phyloP scores from a whole-genome alignment of 805 yeast species.

The Ogataea dorogensis region DNA sequence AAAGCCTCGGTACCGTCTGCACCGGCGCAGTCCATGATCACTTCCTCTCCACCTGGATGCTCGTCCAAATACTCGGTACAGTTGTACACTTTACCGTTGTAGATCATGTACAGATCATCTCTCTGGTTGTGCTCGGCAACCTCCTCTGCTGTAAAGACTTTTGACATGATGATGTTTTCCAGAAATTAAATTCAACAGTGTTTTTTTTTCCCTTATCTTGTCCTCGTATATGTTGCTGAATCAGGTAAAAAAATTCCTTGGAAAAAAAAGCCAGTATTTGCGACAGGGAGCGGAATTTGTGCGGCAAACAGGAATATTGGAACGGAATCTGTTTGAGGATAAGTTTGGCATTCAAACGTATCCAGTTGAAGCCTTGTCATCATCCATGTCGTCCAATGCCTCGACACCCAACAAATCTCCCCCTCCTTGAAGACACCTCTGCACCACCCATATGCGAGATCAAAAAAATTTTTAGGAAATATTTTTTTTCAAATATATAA shows the following conservation, averaged over 20 bases:
- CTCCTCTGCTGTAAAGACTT: slow-evolving; percentile 61
- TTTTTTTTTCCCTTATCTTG: slow-evolving; percentile 11
- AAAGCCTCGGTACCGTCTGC: slow-evolving; percentile 70
- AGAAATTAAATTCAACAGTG: slow-evolving; percentile 3
- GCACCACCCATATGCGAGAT: slow-evolving; percentile 7
- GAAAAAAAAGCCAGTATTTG: too few species aligned
- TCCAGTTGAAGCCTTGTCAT: too few species aligned
- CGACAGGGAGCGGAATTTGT: not conserved
- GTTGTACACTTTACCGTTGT: slow-evolving; percentile 78
- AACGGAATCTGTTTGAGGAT: not conserved
- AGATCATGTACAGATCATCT: slow-evolving; percentile 80
- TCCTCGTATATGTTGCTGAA: slow-evolving; percentile 10
- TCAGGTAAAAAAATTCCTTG: slow-evolving; percentile 9
- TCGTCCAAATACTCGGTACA: slow-evolving; percentile 65
- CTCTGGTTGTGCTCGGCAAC: slow-evolving; percentile 70
- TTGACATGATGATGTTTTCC: slow-evolving; percentile 38
- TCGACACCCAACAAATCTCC: slow-evolving; percentile 7
- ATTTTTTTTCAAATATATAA: slow-evolving; percentile 3
- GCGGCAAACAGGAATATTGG: too few species aligned
- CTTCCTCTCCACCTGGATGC: slow-evolving; percentile 78
- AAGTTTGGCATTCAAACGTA: not conserved
- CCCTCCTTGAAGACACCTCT: slow-evolving; percentile 5
- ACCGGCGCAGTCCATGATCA: slow-evolving; percentile 79
- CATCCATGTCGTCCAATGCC: too few species aligned
- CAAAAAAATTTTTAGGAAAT: slow-evolving; percentile 7